Base-by-base conservation (phyloP, 768 basidiomycete species). In the Tricholoma bakamatsutake region DNA sequence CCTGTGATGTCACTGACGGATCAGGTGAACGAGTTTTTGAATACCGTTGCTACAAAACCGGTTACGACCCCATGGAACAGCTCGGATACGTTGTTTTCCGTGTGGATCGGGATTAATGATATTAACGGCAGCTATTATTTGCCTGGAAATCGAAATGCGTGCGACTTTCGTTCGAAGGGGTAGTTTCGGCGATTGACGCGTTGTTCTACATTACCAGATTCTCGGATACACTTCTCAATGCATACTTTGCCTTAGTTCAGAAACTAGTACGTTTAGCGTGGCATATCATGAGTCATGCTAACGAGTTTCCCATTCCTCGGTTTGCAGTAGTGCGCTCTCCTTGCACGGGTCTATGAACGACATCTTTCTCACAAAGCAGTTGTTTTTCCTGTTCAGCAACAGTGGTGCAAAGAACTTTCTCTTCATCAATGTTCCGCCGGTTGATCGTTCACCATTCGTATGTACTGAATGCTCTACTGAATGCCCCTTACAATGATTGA, bases 81-180 rank as follows among this genome's bases (percentile, higher is more conserved):
- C 54, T 59, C 63, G 3, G 81, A 87, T 61, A 64, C 83, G 52
- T 61, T 88, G 47, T 87, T 88, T 67, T 80, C 80, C 0, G 67
- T 87, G n/a, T 88, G 78, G 76, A 85, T 88, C 55, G 86, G 87
- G 1, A 82, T 88, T 59, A 88, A 88, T 61, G 86, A 87, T 61
- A 76, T 87, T 31, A 82, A 80, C 28, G 80, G 80, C 60, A 81
- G 78, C 50, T 83, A 73, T 55, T 77, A 73, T 50, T 18, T 67
- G 51, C 57, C 69, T 28, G 83, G 81, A 0, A 73, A 79, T 60
- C 74, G 80, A 21, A 66, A 60, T 50, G 78, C 79, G 81, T 83
- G 81, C 68, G 21, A 9, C 27, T 18, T 28, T 46, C 21, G 27
- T 28, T 33, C 21, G 52, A 11, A 6, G 18, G 4, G 9, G 12